Base-by-base conservation (phyloP, 139 green algal genomes). In the Astrephomene gubernaculifera region DNA sequence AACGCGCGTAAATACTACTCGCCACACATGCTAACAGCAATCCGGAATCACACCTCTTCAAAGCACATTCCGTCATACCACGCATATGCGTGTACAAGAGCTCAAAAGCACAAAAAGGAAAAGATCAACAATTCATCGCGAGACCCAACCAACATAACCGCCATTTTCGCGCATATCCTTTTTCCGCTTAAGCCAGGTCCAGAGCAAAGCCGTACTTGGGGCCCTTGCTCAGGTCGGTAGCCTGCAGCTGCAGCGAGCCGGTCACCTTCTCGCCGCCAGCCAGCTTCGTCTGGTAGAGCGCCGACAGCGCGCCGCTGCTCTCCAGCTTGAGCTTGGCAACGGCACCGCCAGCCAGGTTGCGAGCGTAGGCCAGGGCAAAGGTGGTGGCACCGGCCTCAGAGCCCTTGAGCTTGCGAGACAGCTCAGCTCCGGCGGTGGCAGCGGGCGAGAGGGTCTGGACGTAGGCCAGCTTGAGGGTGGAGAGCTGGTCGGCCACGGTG, bases 191-290 rank as follows among this genome's bases (percentile, higher is more conserved):
- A 0, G 75, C 75, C 75, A 84, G 60, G 25, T 84, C 78, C 31
- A 84, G 43, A 2, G 78, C 78, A 39, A 84, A 84, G 60, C 78
- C 78, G 78, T 84, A 84, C 78, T 84, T 84, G 75, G 38, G 54
- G 33, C n/a, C 63, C 78, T 75, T 74, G 78, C 57, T 61, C 5
- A 74, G 64, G 78, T 84, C 63, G 5, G 78, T 63, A 12, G 60
- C 63, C 78, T 74, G 63, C 78, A 84, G 12, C 78, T 84, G 78
- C 39, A 84, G n/a, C 14, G 27, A 64, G 61, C 78, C 63, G 4
- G 63, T 65, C 29, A 83, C 19, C 60, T 84, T 84, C 60, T 84
- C 78, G 25, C 78, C 78, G n/a, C 60, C 33, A 2, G 44, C 10
- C 60, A 84, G 61, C 78, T 84, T 84, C 2, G 43, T 61, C 38